Base-by-base conservation (phyloP, 371 early-diverging fungal species). In the Mycotypha africana region DNA sequence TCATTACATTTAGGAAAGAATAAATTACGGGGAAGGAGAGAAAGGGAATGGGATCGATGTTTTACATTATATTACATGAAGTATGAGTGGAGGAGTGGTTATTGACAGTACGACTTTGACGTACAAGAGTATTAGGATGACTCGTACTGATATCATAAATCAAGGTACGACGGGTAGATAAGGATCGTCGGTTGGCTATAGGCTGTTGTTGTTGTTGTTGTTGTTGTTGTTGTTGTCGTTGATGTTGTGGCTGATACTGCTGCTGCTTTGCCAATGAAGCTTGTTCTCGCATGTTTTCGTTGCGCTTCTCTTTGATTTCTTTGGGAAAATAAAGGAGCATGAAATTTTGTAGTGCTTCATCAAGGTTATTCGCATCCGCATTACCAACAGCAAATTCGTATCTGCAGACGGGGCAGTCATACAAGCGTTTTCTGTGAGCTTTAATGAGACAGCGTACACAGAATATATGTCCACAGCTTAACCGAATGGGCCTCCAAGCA, bases 371-470 rank as follows among this genome's bases (percentile, higher is more conserved):
- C 12, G 76, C 71, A 42, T 79, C 70, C 0, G 87, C 89, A 9
- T 73, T 70, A 22, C 58, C 57, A 0, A 89, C 70, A 11, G 86
- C 83, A 39, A 65, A 59, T 16, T 66, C 52, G 16, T 71, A 54
- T 20, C 89, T 78, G 42, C 89, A 89, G 5, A 89, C 47, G 2
- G 88, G 88, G 45, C 89, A 89, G 51, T 85, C 61, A 21, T 60
- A 56, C 54, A 85, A 66, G 4, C 65, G 59, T 24, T 77, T 67
- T 4, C 62, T 53, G 17, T 79, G 78, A 1, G 88, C 84, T 43
- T 86, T 82, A 44, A 89, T 71, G 24, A 88, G 40, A 40, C 89
- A 89, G 0, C 84, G 78, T 11, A 84, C 76, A 51, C 89, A 89
- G 47, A 84, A 89, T 7, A 85, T 68, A 50, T 89, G 89, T 0